Evolutionary conservation across 371 early-diverging fungal genomes (phyloP).

Genomic region (Mucor irregularis): DNA sequence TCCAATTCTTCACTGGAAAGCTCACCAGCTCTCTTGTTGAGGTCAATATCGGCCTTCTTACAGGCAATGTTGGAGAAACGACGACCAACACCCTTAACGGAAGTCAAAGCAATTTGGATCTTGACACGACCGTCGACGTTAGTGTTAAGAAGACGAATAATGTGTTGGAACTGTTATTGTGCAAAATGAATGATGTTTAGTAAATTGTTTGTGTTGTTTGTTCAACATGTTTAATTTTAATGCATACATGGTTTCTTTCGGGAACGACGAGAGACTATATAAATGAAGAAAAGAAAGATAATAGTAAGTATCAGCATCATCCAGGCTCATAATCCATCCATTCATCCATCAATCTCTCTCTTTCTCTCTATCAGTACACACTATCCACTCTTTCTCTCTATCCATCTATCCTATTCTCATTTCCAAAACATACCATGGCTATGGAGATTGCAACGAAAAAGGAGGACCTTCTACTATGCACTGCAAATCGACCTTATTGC

Average conservation of each 20-base stretch:
- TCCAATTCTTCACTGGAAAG: constrained; percentile 92
- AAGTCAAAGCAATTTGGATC: constrained; percentile 95
- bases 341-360: not conserved
- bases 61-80: constrained; percentile 97
- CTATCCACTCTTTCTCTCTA: constrained; percentile 10
- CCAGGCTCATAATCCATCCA: constrained; percentile 4
- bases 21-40: constrained; percentile 98
- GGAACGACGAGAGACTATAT: constrained; percentile 86
- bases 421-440: constrained; percentile 21
- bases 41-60: constrained; percentile 98
- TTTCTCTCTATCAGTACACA: too few relatives aligned
- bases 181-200: constrained; percentile 71
- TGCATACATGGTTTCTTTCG: constrained; percentile 66
- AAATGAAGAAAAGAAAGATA: constrained; percentile 8
- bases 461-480: constrained; percentile 22
- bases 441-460: constrained; percentile 26
- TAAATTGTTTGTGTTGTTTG: not conserved
- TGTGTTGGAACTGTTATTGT: constrained; percentile 97
- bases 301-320: not conserved
- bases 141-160: constrained; percentile 99
- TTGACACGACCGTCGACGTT: constrained; percentile 98
- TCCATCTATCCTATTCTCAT: constrained; percentile 13
- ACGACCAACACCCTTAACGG: constrained; percentile 98
- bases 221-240: constrained; percentile 28
- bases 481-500: constrained; percentile 9